phyloP scores from a whole-genome alignment of 257 asterid genomes.

The Solanum arcanum region DNA sequence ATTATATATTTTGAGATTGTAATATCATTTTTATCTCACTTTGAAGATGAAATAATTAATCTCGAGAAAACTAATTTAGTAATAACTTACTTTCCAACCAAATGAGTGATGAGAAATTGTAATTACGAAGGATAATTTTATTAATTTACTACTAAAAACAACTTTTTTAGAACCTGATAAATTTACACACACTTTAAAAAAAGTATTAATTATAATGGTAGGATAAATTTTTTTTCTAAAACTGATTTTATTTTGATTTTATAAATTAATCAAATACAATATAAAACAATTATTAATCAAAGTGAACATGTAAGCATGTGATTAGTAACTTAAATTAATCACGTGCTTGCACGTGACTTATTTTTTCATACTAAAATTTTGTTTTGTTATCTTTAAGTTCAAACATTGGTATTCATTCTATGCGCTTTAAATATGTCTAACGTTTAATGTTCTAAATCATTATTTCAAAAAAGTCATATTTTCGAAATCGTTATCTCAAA shows the following conservation, averaged over 20 bases:
- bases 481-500: neutral
- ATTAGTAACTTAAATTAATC: neutral
- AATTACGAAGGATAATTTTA: no score
- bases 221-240: neutral
- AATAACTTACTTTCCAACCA: no score
- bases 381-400: neutral
- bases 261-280: no score
- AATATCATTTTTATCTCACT: no score
- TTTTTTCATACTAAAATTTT: neutral
- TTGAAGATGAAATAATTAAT: no score
- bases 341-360: slow-evolving; percentile 25
- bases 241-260: neutral
- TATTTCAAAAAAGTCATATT: neutral
- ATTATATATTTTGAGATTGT: neutral
- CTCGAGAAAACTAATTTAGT: neutral
- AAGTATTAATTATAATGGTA: neutral
- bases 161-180: neutral
- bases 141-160: no score
- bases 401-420: neutral
- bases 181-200: neutral
- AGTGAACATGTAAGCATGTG: neutral
- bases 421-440: neutral
- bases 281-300: no score
- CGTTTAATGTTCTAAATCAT: neutral
- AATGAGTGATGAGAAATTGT: neutral